Evolutionary conservation across 352 stramenopile genomes (phyloP).

Genomic region (Globisporangium perplexum): DNA sequence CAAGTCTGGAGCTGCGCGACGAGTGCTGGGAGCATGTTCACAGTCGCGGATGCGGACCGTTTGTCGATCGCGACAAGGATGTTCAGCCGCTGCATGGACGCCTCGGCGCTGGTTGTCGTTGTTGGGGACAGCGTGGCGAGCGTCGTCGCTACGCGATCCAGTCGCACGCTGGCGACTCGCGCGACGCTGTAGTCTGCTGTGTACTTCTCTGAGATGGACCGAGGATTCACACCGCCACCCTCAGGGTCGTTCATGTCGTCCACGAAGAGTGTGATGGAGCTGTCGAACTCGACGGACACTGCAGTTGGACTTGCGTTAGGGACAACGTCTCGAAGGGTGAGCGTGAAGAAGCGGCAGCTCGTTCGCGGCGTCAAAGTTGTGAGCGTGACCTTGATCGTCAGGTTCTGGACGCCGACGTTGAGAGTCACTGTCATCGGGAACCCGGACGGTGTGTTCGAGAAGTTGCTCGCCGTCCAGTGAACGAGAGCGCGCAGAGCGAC

Average conservation of each 20-base stretch:
- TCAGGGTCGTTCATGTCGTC: constrained; percentile 39
- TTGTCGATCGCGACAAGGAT: constrained; percentile 47
- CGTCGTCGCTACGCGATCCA: constrained; percentile 32
- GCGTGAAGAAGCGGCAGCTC: constrained; percentile 30
- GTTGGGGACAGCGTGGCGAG: constrained; percentile 24
- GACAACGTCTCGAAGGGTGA: constrained; percentile 24
- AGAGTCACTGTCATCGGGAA: constrained; percentile 19
- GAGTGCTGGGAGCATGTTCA: constrained; percentile 29
- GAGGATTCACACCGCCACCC: constrained; percentile 6
- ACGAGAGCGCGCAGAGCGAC: constrained; percentile 17
- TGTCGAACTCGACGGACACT: constrained; percentile 26
- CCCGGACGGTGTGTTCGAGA: constrained; percentile 15
- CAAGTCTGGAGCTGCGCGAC: constrained; percentile 29
- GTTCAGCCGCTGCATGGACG: constrained; percentile 28
- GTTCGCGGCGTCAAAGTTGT: constrained; percentile 18
- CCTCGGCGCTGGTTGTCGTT: constrained; percentile 1
- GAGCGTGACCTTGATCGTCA: constrained; percentile 22
- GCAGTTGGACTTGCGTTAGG: constrained; percentile 8
- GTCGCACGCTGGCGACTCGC: constrained; percentile 11
- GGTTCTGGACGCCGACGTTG: constrained; percentile 12
- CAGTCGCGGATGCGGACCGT: constrained; percentile 12
- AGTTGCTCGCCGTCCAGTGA: constrained; percentile 24
- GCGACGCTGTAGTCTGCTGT: constrained; percentile 10
- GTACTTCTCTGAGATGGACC: constrained; percentile 19
- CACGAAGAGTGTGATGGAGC: constrained; percentile 32